A percentile compares a stretch with the other conserved stretches of the same genome.
Conservation (phyloP, 116 monocot genomes). For the Dioscorea cayenensis region DNA sequence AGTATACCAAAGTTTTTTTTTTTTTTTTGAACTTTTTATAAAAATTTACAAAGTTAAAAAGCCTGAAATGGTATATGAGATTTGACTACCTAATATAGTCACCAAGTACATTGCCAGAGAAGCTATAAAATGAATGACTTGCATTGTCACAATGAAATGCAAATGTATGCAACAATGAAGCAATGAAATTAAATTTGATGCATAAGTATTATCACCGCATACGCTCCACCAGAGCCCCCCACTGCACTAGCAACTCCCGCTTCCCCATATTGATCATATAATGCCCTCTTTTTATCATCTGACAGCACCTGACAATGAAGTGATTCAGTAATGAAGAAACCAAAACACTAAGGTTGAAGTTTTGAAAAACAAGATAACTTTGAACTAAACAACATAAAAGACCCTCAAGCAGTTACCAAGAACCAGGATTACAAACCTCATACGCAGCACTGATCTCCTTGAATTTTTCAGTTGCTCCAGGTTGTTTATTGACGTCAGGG, state of each 20-base stretch:
- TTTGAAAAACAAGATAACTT: neutral
- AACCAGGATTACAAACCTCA: constrained; percentile 44
- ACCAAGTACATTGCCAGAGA: neutral
- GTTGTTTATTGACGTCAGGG: constrained; percentile 97
- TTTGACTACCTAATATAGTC: neutral
- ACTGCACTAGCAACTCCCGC: constrained; percentile 78
- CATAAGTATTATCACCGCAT: constrained; percentile 51
- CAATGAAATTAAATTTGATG: neutral
- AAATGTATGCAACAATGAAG: neutral
- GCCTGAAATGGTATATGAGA: neutral
- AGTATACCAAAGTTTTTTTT: too few relatives aligned
- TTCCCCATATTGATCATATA: constrained; percentile 98
- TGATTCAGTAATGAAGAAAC: constrained; percentile 8
- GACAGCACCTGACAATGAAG: constrained; percentile 65
- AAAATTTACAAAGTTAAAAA: neutral
- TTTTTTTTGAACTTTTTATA: too few relatives aligned
- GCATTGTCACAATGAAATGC: neutral
- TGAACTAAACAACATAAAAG: neutral
- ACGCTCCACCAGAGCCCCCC: constrained; percentile 70
- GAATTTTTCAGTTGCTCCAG: constrained; percentile 94
- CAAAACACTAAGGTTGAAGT: neutral
- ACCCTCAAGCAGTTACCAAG: neutral
- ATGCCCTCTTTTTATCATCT: constrained; percentile 90
- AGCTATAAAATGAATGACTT: neutral
- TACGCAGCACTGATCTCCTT: constrained; percentile 95